phyloP scores from a whole-genome alignment of 352 stramenopile genomes.

The Phytophthora hibernalis region DNA sequence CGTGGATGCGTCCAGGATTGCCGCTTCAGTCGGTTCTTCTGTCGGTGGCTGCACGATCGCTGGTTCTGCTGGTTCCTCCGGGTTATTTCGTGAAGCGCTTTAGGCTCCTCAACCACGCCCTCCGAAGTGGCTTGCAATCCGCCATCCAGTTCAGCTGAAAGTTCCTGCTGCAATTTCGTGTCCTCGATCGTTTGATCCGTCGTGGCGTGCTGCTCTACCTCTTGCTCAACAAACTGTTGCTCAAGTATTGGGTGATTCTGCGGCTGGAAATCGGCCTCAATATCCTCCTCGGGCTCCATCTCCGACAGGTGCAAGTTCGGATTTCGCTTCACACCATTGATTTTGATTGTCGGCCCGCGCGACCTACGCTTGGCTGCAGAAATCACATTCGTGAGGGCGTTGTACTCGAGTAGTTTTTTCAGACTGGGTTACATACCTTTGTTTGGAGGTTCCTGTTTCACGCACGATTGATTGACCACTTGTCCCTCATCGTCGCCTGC shows the following conservation, averaged over 20 bases:
- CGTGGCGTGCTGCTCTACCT: background rate
- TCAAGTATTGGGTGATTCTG: conserved; percentile 2
- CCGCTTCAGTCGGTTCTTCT: conserved; percentile 2
- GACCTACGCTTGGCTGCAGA: conserved; percentile 6
- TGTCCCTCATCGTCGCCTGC: conserved; percentile 11
- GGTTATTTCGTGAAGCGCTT: background rate
- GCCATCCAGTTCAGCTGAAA: background rate
- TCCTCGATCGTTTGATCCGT: background rate
- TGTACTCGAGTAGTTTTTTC: background rate
- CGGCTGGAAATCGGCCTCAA: background rate
- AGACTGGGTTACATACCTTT: conserved; percentile 21
- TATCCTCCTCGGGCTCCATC: conserved; percentile 8
- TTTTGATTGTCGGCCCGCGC: conserved; percentile 56
- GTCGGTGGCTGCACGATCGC: background rate
- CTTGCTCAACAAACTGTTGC: background rate
- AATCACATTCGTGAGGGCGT: background rate
- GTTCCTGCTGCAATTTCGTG: background rate
- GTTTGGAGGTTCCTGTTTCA: conserved; percentile 4
- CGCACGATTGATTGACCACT: conserved; percentile 50
- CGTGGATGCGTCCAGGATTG: background rate
- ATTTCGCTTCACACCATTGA: conserved; percentile 75
- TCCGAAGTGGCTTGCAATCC: background rate
- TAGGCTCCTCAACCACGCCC: background rate
- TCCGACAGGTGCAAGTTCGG: conserved; percentile 36
- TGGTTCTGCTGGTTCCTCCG: background rate